Evolutionary conservation across 108 stramenopile species (phyloP).

Genomic region (Cylindrotheca fusiformis): DNA sequence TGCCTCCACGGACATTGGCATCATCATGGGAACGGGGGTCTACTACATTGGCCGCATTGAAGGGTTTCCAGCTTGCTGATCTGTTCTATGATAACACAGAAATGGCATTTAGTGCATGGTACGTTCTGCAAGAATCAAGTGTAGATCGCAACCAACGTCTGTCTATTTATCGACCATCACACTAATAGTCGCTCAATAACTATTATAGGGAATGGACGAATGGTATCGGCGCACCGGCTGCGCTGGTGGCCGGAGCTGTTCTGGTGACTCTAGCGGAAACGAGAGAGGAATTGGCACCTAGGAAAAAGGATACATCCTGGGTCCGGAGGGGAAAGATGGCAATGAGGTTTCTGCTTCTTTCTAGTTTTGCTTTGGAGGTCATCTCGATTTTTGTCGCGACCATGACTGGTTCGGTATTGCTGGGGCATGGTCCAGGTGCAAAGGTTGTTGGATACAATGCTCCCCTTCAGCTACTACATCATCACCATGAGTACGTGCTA

Average conservation of each 20-base stretch:
- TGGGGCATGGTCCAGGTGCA: constrained; percentile 34
- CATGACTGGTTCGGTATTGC: constrained; percentile 43
- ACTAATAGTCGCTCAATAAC: too few relatives aligned
- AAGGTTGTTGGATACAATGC: constrained; percentile 25
- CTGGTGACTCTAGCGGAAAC: constrained; percentile 41
- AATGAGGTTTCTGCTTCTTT: constrained; percentile 36
- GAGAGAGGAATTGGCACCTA: constrained; percentile 16
- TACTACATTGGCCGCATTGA: too few relatives aligned
- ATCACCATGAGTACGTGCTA: constrained; percentile 42
- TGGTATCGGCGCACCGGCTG: constrained; percentile 51
- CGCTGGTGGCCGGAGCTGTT: constrained; percentile 57
- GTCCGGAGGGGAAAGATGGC: constrained; percentile 30
- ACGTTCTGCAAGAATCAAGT: too few relatives aligned
- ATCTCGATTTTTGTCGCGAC: constrained; percentile 47
- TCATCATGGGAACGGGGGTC: too few relatives aligned
- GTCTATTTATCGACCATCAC: too few relatives aligned
- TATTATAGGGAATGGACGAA: constrained; percentile 16
- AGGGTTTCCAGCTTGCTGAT: neutral
- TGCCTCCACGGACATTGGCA: too few relatives aligned
- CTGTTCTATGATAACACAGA: constrained; percentile 16
- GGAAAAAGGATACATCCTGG: constrained; percentile 14
- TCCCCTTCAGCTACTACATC: constrained; percentile 25
- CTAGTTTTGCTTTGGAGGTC: constrained; percentile 47
- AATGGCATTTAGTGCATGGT: constrained; percentile 36
- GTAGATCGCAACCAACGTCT: too few relatives aligned